Evolutionary conservation across 305 asterid species (phyloP).

Genomic region (Lippia alba): DNA sequence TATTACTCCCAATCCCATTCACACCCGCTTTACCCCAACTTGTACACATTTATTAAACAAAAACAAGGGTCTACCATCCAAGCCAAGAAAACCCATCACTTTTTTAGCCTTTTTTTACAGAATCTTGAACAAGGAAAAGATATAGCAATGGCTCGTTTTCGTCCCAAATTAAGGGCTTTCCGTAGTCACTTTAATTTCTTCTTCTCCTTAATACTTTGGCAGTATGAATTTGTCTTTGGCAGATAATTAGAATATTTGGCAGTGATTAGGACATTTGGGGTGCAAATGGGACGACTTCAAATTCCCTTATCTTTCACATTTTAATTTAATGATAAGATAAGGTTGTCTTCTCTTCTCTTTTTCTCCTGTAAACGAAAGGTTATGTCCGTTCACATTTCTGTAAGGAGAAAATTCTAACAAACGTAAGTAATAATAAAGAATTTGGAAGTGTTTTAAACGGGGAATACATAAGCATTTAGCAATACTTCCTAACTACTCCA

Average conservation of each 20-base stretch:
- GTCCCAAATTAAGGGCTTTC: constrained; percentile 9
- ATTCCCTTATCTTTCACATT: constrained; percentile 29
- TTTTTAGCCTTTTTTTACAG: background rate
- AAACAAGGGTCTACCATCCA: constrained; percentile 7
- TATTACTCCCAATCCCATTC: constrained; percentile 15
- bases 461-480: background rate
- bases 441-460: no score
- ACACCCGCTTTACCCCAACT: constrained; percentile 29
- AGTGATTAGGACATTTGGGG: constrained; percentile 20
- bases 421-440: no score
- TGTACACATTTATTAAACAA: constrained; percentile 6
- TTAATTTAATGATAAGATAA: constrained; percentile 8
- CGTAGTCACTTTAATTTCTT: constrained; percentile 26
- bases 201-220: constrained; percentile 26
- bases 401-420: background rate
- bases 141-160: background rate
- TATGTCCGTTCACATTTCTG: background rate
- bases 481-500: background rate
- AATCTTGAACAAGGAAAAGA: constrained; percentile 25
- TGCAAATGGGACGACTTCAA: constrained; percentile 26
- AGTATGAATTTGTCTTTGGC: constrained; percentile 27
- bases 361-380: background rate
- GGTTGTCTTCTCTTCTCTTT: background rate
- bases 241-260: constrained; percentile 29
- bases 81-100: background rate